Percentiles rank a stretch among this genome's conserved stretches.
phyloP scores from a whole-genome alignment of 2,329 filamentous ascomycete genomes.

The Mycosphaerelloides madeirae region DNA sequence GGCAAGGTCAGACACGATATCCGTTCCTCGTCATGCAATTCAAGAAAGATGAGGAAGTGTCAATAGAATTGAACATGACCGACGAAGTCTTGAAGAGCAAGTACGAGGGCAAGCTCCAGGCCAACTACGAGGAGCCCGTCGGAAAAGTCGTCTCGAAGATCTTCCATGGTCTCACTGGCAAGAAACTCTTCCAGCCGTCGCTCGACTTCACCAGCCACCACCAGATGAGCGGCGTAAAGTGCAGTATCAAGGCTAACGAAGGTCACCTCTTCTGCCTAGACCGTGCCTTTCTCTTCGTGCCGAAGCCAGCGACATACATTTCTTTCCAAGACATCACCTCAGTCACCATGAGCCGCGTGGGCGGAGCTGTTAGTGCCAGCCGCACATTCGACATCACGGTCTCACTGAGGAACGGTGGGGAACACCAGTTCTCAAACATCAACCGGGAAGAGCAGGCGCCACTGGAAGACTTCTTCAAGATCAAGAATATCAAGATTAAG shows the following conservation, averaged over 20 bases:
- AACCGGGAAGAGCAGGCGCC: slow-evolving; percentile 96
- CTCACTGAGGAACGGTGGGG: slow-evolving; percentile 80
- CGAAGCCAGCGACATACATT: slow-evolving; percentile 96
- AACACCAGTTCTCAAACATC: slow-evolving; percentile 98
- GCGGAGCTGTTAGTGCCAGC: slow-evolving; percentile 85
- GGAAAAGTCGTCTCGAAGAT: slow-evolving; percentile 93
- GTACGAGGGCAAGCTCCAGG: slow-evolving; percentile 83
- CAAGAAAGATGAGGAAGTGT: slow-evolving; percentile 95
- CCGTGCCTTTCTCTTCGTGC: slow-evolving; percentile 98
- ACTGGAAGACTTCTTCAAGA: slow-evolving; percentile 95
- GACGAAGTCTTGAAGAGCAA: slow-evolving; percentile 78
- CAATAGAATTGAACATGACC: slow-evolving; percentile 92
- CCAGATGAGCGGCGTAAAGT: slow-evolving; percentile 92
- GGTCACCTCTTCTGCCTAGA: slow-evolving; percentile 95
- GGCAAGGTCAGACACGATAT: slow-evolving; percentile 95
- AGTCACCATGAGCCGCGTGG: slow-evolving; percentile 92
- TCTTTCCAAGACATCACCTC: slow-evolving; percentile 88
- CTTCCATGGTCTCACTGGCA: slow-evolving; percentile 88
- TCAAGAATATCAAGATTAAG: slow-evolving; percentile 91
- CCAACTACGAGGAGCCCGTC: slow-evolving; percentile 89
- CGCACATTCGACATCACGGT: slow-evolving; percentile 97
- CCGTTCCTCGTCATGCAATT: slow-evolving; percentile 99
- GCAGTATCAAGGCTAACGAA: slow-evolving; percentile 99
- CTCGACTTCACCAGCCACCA: slow-evolving; percentile 94
- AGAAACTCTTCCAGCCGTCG: slow-evolving; percentile 89